phyloP scores from a whole-genome alignment of 768 basidiomycete genomes.

The Kwoniella heveanensis region DNA sequence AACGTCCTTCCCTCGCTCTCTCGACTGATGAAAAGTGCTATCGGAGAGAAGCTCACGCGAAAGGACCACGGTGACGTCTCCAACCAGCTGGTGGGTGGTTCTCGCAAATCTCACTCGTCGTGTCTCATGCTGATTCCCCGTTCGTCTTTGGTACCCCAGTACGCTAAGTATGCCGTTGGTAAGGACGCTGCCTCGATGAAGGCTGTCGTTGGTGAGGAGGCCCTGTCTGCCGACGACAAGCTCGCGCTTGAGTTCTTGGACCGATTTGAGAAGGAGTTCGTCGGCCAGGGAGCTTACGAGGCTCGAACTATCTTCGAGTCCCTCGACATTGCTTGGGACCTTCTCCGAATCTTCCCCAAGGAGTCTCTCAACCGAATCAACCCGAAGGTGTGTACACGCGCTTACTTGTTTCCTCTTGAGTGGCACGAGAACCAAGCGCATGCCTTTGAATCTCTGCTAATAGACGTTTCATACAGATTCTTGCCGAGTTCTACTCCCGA shows the following conservation, averaged over 20 bases:
- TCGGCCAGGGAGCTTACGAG: slow-evolving; percentile 95
- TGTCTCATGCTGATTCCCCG: too few species aligned
- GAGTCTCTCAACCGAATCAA: slow-evolving; percentile 97
- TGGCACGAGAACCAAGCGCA: too few species aligned
- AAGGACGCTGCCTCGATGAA: slow-evolving; percentile 98
- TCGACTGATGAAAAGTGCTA: slow-evolving; percentile 99
- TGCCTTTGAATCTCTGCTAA: too few species aligned
- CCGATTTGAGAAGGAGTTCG: slow-evolving; percentile 96
- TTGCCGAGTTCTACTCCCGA: slow-evolving; percentile 87
- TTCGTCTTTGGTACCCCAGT: slow-evolving; percentile 59
- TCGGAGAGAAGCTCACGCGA: slow-evolving; percentile 93
- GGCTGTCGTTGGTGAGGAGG: slow-evolving; percentile 98
- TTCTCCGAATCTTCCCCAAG: slow-evolving; percentile 97
- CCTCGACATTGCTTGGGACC: slow-evolving; percentile 92
- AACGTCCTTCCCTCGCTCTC: slow-evolving; percentile 98
- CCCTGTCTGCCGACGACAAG: slow-evolving; percentile 91
- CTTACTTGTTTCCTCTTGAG: too few species aligned
- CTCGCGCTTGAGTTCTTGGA: slow-evolving; percentile 95
- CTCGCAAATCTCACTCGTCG: too few species aligned
- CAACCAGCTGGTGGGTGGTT: slow-evolving; percentile 84
- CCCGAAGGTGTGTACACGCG: slow-evolving; percentile 72
- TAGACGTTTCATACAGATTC: slow-evolving; percentile 67
- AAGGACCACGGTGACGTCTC: slow-evolving; percentile 99
- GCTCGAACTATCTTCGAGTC: slow-evolving; percentile 95
- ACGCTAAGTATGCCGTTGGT: slow-evolving; percentile 97